Evolutionary conservation across 352 stramenopile genomes (phyloP), one percentile per base, ranked within the genome.

Genomic region (Blastocystis sp.): DNA sequence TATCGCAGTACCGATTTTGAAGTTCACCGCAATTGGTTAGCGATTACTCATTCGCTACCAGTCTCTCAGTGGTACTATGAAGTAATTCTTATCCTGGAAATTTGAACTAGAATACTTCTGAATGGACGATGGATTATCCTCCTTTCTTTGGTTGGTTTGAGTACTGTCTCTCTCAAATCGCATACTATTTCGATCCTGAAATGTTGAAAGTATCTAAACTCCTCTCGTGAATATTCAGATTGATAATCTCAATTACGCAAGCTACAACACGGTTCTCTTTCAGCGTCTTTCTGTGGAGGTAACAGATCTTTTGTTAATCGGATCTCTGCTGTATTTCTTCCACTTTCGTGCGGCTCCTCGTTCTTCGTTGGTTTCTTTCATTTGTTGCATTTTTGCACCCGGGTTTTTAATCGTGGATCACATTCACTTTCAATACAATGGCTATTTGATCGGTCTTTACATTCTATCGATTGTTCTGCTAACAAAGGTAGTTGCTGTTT

Each of bases 351-450:
- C 26, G 55, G 84, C 53, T 15, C 23, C 26, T 20, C 29, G 5
- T 5, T 45, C 50, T 26, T 55, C 53, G 73, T 70, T 34, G 70
- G n/a, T 53, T 7, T 90, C 96, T 59, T 92, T 97, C 91, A 69
- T 95, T 13, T 90, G 98, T 29, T 95, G 96, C 53, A 91, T 96
- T 41, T 92, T 98, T 23, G 96, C 98, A 91, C 93, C 95, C 4
- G 95, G 94, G 2, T 91, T 99, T 50, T 91, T 99, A 7, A 94
- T 97, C 90, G 93, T 99, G 47, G 97, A 99, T 92, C 96, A 98
- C 92, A 95, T 99, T 54, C 97, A 99, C 91, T 99, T 99, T 92
- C 96, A 99, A 91, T 99, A 99, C 93, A 99, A 99, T 90, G 96
- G 96, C 15, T 95, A 98, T 92, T 91, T 99, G 20, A 92, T 98